Percentiles rank a stretch among this genome's conserved stretches.
Evolutionary conservation across 1,284 basidiomycete species (phyloP).

Genomic region (Caloboletus inedulis): DNA sequence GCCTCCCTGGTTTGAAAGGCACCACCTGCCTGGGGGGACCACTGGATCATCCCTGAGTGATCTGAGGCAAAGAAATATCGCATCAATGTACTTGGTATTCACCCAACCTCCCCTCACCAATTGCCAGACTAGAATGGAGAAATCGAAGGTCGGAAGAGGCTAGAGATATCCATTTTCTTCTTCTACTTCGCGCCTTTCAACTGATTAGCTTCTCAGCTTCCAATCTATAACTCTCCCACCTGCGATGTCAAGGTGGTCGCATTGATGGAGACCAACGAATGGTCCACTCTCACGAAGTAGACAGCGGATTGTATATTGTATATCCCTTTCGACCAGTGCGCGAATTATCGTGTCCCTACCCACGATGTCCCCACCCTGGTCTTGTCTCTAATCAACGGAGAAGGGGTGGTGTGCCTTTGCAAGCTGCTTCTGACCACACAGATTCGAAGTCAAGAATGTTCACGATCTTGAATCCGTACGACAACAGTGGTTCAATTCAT

Average conservation of each 20-base stretch:
- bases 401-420: too few species aligned
- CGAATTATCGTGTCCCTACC: conserved; percentile 29
- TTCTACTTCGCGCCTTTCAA: too few species aligned
- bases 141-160: background rate
- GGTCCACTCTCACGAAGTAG: conserved; percentile 18
- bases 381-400: background rate
- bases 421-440: too few species aligned
- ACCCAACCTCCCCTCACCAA: background rate
- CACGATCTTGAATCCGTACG: background rate
- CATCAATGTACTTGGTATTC: background rate
- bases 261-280: conserved; percentile 22
- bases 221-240: background rate
- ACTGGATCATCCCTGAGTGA: background rate
- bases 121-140: background rate
- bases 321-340: conserved; percentile 11
- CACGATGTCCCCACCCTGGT: background rate
- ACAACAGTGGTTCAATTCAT: background rate
- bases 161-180: background rate
- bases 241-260: conserved; percentile 24
- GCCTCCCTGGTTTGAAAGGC: too few species aligned
- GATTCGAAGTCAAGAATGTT: too few species aligned
- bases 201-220: background rate
- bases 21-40: background rate
- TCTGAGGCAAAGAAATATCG: background rate
- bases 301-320: conserved; percentile 12